phyloP scores from a whole-genome alignment of 23 red algal species.

The Chondrus crispus region DNA sequence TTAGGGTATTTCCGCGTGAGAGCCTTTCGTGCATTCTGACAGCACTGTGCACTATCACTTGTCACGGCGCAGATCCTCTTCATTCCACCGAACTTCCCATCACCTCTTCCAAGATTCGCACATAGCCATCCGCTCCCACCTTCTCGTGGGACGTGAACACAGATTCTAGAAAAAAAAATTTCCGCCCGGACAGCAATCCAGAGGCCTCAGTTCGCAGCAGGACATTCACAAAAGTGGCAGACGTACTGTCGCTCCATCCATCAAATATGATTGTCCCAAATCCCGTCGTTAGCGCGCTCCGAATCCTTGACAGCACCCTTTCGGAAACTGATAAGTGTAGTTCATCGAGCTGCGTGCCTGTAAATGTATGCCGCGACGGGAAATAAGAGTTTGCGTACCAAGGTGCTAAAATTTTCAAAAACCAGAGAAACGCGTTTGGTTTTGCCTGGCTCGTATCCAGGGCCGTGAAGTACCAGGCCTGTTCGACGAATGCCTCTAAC shows the following conservation, averaged over 20 bases:
- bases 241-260: neutral
- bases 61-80: slow-evolving; percentile 6
- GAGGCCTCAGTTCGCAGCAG: slow-evolving; percentile 4
- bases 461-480: too few species aligned
- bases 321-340: too few species aligned
- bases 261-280: slow-evolving; percentile 29
- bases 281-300: neutral
- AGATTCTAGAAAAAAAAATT: slow-evolving; percentile 22
- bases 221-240: neutral
- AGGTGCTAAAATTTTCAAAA: too few species aligned
- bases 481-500: too few species aligned
- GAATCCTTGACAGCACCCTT: neutral
- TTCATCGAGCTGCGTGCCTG: too few species aligned
- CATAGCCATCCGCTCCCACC: neutral
- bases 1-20: neutral
- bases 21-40: neutral
- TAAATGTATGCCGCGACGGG: too few species aligned
- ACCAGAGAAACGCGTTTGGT: too few species aligned
- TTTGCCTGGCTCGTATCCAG: too few species aligned
- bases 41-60: slow-evolving; percentile 5
- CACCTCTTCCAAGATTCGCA: slow-evolving; percentile 8
- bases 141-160: neutral
- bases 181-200: neutral
- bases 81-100: neutral
- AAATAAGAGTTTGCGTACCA: too few species aligned